A percentile compares a stretch with the other conserved stretches of the same genome.
Evolutionary conservation across 495 filamentous ascomycete species (phyloP).

Genomic region (Hypoxylon lienhwacheense): DNA sequence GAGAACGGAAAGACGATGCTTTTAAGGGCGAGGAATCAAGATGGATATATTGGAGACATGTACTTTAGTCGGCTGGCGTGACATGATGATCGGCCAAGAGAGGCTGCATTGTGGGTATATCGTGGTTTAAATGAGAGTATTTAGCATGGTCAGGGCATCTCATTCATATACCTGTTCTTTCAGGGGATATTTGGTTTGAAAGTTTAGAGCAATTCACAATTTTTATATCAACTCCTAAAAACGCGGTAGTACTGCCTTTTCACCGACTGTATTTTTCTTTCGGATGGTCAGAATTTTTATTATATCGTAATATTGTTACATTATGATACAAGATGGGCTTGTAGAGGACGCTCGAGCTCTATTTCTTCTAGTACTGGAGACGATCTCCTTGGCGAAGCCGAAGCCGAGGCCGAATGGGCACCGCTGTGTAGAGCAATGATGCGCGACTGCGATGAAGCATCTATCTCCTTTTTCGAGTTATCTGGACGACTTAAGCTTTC

Average conservation of each 20-base stretch:
- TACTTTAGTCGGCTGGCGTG: slow-evolving; percentile 7
- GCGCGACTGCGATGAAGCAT: slow-evolving; percentile 22
- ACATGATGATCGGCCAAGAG: too few relatives aligned
- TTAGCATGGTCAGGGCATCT: too few relatives aligned
- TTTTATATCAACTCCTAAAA: too few relatives aligned
- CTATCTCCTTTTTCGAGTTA: slow-evolving; percentile 3
- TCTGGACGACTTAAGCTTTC: not conserved
- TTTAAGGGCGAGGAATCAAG: slow-evolving; percentile 8
- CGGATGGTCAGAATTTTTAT: not conserved
- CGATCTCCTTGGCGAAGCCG: slow-evolving; percentile 4
- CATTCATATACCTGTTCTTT: too few relatives aligned
- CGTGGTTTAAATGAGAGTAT: too few relatives aligned
- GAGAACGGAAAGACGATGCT: slow-evolving; percentile 14
- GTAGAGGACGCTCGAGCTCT: slow-evolving; percentile 12
- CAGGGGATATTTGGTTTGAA: too few relatives aligned
- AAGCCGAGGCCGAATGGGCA: slow-evolving; percentile 10
- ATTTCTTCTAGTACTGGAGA: slow-evolving; percentile 15
- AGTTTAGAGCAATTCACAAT: too few relatives aligned
- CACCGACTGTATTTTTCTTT: not conserved
- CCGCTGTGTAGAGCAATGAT: slow-evolving; percentile 5
- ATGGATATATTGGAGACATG: slow-evolving; percentile 12
- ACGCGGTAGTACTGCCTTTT: not conserved
- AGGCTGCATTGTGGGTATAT: too few relatives aligned
- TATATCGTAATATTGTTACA: too few relatives aligned
- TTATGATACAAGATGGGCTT: too few relatives aligned